phyloP scores from a whole-genome alignment of 2,329 filamentous ascomycete genomes.

The Emmonsiellopsis sp. region DNA sequence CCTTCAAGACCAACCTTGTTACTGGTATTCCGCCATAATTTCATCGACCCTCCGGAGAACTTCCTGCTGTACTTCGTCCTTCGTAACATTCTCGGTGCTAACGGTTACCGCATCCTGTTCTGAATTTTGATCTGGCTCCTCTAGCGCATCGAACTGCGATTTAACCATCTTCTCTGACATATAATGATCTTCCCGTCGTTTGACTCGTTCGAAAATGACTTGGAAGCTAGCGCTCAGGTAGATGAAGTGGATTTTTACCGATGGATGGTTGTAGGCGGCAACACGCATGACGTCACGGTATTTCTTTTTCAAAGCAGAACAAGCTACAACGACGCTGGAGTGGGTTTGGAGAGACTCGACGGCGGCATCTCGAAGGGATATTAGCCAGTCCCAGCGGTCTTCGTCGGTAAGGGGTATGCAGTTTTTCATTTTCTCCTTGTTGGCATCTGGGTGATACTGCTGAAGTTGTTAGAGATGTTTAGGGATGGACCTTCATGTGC shows the following conservation, averaged over 20 bases:
- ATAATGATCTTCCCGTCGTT: slow-evolving; percentile 70
- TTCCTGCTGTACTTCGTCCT: slow-evolving; percentile 34
- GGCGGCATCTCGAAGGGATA: slow-evolving; percentile 57
- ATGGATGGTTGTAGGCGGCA: slow-evolving; percentile 63
- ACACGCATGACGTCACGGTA: slow-evolving; percentile 88
- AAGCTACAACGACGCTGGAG: slow-evolving; percentile 81
- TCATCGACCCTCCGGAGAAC: slow-evolving; percentile 5
- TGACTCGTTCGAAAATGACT: slow-evolving; percentile 66
- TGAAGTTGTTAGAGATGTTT: slow-evolving; percentile 1
- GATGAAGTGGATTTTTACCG: slow-evolving; percentile 79
- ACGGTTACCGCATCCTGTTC: slow-evolving; percentile 60
- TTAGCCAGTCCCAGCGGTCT: slow-evolving; percentile 97
- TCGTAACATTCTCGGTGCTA: slow-evolving; percentile 50
- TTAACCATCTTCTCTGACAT: slow-evolving; percentile 95
- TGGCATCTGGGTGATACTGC: slow-evolving; percentile 49
- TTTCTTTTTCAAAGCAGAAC: slow-evolving; percentile 91
- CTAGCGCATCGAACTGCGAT: slow-evolving; percentile 82
- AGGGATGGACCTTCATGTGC: not conserved
- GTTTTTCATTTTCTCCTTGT: slow-evolving; percentile 82
- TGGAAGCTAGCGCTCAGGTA: slow-evolving; percentile 74
- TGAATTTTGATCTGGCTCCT: slow-evolving; percentile 61
- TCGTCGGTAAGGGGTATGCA: slow-evolving; percentile 80
- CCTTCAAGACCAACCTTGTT: not conserved
- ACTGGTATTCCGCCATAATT: slow-evolving; percentile 10
- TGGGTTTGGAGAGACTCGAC: slow-evolving; percentile 41